A percentile compares a stretch with the other conserved stretches of the same genome.
phyloP scores from a whole-genome alignment of 371 early-diverging fungal species.

The Mucor irregularis region DNA sequence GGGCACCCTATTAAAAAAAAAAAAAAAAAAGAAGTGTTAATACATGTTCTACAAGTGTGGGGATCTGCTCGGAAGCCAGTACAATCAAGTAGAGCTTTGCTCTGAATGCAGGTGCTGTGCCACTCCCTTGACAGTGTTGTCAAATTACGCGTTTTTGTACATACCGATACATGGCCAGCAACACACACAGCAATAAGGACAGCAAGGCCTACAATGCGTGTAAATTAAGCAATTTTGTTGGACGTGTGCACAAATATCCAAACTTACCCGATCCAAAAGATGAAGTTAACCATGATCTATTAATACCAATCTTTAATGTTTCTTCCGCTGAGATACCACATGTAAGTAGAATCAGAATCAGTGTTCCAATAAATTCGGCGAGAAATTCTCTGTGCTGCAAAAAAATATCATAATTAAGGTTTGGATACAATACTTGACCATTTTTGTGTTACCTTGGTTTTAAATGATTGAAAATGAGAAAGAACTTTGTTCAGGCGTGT shows the following conservation, averaged over 20 bases:
- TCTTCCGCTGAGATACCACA: slow-evolving; percentile 67
- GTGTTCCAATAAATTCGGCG: slow-evolving; percentile 85
- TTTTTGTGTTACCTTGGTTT: slow-evolving; percentile 1
- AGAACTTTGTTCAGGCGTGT: not conserved
- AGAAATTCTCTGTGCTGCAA: slow-evolving; percentile 62
- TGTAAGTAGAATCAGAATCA: slow-evolving; percentile 68
- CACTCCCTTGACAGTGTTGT: not conserved
- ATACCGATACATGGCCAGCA: slow-evolving; percentile 77
- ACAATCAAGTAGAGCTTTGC: not conserved
- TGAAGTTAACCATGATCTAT: slow-evolving; percentile 39
- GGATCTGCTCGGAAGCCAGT: not conserved
- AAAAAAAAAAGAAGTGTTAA: not conserved
- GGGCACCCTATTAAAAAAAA: slow-evolving; percentile 60
- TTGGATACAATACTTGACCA: not conserved
- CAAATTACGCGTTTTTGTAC: slow-evolving; percentile 6
- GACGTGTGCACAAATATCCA: not conserved
- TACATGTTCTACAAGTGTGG: slow-evolving; percentile 1
- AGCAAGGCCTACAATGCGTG: slow-evolving; percentile 30
- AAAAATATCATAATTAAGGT: not conserved
- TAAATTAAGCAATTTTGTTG: not conserved
- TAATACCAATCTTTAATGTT: slow-evolving; percentile 22
- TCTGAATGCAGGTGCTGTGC: slow-evolving; percentile 1
- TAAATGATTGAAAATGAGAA: not conserved
- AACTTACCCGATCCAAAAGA: slow-evolving; percentile 41
- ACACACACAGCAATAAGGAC: slow-evolving; percentile 58